Conservation (phyloP, 2,329 filamentous ascomycete genomes). For the Lasiodiplodia citricola region DNA sequence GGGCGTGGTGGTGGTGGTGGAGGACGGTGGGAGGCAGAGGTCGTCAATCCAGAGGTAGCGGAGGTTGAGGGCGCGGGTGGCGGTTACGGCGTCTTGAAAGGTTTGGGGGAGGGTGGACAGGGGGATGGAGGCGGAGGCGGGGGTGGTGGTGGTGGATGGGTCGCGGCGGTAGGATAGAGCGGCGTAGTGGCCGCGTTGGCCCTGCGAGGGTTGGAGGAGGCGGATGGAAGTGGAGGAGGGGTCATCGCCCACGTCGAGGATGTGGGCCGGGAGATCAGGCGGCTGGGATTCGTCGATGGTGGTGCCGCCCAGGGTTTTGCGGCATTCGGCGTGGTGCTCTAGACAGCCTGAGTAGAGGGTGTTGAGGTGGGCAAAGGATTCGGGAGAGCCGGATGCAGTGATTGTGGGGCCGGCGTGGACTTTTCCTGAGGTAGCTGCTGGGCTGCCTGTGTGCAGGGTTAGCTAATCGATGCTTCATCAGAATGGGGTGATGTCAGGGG, state of each 20-base stretch:
- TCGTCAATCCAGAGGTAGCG: slow-evolving; percentile 31
- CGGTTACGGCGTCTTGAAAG: slow-evolving; percentile 25
- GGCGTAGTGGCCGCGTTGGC: slow-evolving; percentile 16
- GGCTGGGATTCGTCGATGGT: neutral
- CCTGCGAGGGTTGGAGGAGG: neutral
- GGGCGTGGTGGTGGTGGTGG: neutral
- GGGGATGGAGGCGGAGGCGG: neutral
- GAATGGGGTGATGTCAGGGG: neutral
- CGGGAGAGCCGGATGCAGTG: neutral
- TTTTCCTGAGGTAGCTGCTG: neutral
- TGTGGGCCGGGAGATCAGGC: slow-evolving; percentile 24
- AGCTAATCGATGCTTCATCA: neutral
- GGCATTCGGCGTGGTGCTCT: neutral
- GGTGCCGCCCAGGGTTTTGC: neutral
- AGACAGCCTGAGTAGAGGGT: neutral
- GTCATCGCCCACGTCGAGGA: slow-evolving; percentile 18
- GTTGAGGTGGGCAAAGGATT: neutral
- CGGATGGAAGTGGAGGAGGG: neutral
- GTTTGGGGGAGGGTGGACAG: slow-evolving; percentile 2
- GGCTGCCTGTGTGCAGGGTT: neutral
- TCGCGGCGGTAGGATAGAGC: slow-evolving; percentile 17
- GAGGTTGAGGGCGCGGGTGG: neutral
- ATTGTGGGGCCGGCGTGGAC: neutral
- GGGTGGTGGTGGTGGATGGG: neutral
- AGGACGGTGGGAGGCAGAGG: slow-evolving; percentile 24